Conservation (phyloP, 2,329 filamentous ascomycete genomes). For the Scytalidium lignicola region DNA sequence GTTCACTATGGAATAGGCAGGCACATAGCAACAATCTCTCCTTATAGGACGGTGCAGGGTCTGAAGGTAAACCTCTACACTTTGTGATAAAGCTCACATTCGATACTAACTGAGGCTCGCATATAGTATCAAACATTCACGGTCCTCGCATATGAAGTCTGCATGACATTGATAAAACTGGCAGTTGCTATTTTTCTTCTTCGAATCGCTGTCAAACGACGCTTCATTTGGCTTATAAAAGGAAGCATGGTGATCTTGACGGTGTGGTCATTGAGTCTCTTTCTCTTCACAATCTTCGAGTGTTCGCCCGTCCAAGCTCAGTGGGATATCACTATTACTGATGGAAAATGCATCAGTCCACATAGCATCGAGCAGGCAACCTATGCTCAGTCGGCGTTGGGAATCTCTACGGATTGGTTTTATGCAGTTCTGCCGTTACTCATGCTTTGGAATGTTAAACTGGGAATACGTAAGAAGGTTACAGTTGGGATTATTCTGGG, state of each 20-base stretch:
- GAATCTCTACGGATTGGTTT: slow-evolving; percentile 41
- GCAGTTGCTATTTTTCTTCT: slow-evolving; percentile 37
- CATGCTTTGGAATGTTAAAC: slow-evolving; percentile 35
- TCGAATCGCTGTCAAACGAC: slow-evolving; percentile 38
- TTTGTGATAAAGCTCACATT: no score
- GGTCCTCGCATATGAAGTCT: slow-evolving; percentile 12
- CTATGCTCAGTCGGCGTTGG: slow-evolving; percentile 37
- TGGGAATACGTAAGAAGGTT: slow-evolving; percentile 35
- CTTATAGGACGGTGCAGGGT: slow-evolving; percentile 6
- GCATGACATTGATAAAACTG: slow-evolving; percentile 13
- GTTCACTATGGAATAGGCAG: slow-evolving; percentile 15
- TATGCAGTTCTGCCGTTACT: slow-evolving; percentile 38
- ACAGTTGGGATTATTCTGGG: slow-evolving; percentile 23
- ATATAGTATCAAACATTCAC: slow-evolving; percentile 39
- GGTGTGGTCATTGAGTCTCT: slow-evolving; percentile 46
- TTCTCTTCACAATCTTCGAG: slow-evolving; percentile 24
- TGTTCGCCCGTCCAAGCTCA: slow-evolving; percentile 33
- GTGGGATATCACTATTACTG: slow-evolving; percentile 36
- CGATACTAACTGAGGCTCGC: background rate
- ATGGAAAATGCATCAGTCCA: slow-evolving; percentile 8
- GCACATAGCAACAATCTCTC: slow-evolving; percentile 8
- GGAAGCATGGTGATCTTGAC: slow-evolving; percentile 40
- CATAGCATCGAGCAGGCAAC: slow-evolving; percentile 6
- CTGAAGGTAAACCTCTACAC: slow-evolving; percentile 7
- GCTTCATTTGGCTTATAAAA: slow-evolving; percentile 44